phyloP scores from a whole-genome alignment of 1,284 basidiomycete species.

The Irpex lacteus region DNA sequence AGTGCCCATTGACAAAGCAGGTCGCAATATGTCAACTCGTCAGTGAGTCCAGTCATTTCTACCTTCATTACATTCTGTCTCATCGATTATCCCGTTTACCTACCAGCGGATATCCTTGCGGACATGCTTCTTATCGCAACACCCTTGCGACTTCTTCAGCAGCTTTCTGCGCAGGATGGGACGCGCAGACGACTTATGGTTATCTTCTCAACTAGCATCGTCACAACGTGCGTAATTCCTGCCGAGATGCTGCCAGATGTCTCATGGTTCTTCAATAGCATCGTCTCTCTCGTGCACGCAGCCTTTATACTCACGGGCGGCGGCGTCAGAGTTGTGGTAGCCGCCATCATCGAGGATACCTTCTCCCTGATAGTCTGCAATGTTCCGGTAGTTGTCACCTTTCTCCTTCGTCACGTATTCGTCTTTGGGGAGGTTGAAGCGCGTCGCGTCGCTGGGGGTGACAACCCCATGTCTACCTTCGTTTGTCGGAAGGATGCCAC shows the following conservation, averaged over 20 bases:
- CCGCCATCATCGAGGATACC: conserved; percentile 39
- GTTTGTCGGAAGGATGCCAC: conserved; percentile 11
- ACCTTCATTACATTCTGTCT: background rate
- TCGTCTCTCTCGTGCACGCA: conserved; percentile 40
- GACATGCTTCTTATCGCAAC: conserved; percentile 35
- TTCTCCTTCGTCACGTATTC: conserved; percentile 22
- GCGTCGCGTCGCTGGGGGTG: background rate
- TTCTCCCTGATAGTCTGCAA: conserved; percentile 40
- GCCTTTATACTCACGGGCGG: conserved; percentile 32
- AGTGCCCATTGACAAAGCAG: conserved; percentile 34
- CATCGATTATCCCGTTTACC: background rate
- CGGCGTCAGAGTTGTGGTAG: conserved; percentile 33
- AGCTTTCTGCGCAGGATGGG: conserved; percentile 28
- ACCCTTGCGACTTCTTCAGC: conserved; percentile 34
- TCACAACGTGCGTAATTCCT: conserved; percentile 17
- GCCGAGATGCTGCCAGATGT: background rate
- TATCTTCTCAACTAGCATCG: conserved; percentile 38
- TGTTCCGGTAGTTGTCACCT: conserved; percentile 37
- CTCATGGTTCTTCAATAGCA: background rate
- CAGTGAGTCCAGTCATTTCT: conserved; percentile 27
- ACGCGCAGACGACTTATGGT: conserved; percentile 33
- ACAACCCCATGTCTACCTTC: background rate
- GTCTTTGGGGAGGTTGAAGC: background rate
- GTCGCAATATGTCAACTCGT: conserved; percentile 39
- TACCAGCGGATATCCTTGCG: conserved; percentile 35